These are phyloP conservation scores for Wakefieldia striispora DNA, from an alignment of 768 basidiomycete genomes.

Conservation along the genomic window DNA sequence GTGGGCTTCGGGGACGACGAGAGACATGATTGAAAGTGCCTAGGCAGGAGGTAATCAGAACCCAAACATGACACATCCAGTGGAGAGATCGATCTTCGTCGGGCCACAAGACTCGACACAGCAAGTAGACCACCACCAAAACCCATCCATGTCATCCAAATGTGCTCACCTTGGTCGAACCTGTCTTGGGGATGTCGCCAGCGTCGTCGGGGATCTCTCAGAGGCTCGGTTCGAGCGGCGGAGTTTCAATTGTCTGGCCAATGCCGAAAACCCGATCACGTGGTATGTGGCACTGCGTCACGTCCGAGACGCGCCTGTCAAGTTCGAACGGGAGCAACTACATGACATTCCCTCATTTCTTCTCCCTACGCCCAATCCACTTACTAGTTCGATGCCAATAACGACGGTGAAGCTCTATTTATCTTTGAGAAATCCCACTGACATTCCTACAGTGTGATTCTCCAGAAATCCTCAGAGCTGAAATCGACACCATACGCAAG, in stretches of 20 bases:
- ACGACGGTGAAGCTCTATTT: slow-evolving; percentile 19
- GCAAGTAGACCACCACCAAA: neutral
- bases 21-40: slow-evolving; percentile 69
- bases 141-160: neutral
- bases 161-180: slow-evolving; percentile 27
- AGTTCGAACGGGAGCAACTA: slow-evolving; percentile 13
- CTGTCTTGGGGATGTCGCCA: slow-evolving; percentile 16
- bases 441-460: slow-evolving; percentile 32
- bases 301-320: slow-evolving; percentile 18
- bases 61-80: slow-evolving; percentile 19
- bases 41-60: slow-evolving; percentile 15
- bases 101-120: neutral
- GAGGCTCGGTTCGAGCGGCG: slow-evolving; percentile 8
- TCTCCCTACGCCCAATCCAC: neutral
- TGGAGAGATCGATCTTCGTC: slow-evolving; percentile 3
- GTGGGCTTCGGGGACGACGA: slow-evolving; percentile 94
- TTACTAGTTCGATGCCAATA: slow-evolving; percentile 25
- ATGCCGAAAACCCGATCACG: slow-evolving; percentile 25
- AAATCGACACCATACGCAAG: slow-evolving; percentile 44
- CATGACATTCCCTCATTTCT: slow-evolving; percentile 14
- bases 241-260: slow-evolving; percentile 23
- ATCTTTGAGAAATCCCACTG: neutral
- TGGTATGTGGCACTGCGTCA: slow-evolving; percentile 22
- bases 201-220: slow-evolving; percentile 8
- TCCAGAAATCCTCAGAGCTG: slow-evolving; percentile 30